Conservation (phyloP, 179 eudicot species). For the Camellia oleifera region DNA sequence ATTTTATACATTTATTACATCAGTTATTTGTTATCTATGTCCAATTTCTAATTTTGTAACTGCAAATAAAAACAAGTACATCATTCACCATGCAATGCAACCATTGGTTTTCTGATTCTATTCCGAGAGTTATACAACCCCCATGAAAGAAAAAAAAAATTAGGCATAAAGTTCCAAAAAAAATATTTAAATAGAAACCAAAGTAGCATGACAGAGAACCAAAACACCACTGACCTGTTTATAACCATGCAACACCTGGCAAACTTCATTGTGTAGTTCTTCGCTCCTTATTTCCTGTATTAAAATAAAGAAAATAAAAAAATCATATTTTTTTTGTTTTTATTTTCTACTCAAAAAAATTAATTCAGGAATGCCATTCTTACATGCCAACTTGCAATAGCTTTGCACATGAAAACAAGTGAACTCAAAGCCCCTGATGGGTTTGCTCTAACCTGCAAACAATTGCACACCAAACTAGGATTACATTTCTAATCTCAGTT, state of each 20-base stretch:
- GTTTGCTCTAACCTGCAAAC: constrained; percentile 78
- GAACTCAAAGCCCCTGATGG: constrained; percentile 84
- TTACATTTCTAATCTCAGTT: constrained; percentile 4
- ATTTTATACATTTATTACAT: neutral
- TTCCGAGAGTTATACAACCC: neutral
- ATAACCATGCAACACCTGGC: constrained; percentile 84
- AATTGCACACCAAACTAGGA: constrained; percentile 1
- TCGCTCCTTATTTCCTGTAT: constrained; percentile 84
- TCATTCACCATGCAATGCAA: neutral
- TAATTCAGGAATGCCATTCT: constrained; percentile 18
- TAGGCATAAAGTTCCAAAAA: neutral
- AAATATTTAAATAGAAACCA: neutral
- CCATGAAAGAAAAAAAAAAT: neutral
- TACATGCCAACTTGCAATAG: constrained; percentile 98
- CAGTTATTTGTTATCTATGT: neutral
- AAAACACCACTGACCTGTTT: constrained; percentile 66
- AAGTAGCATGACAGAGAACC: neutral
- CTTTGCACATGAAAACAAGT: constrained; percentile 74
- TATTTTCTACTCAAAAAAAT: neutral
- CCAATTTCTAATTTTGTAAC: neutral
- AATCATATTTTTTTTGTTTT: neutral
- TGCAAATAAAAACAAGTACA: neutral
- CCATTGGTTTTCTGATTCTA: neutral
- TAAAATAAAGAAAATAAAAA: constrained; percentile 9
- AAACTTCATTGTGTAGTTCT: constrained; percentile 84